Conservation (phyloP, 306 rosid genomes). For the Trichosanthes cucumerina region DNA sequence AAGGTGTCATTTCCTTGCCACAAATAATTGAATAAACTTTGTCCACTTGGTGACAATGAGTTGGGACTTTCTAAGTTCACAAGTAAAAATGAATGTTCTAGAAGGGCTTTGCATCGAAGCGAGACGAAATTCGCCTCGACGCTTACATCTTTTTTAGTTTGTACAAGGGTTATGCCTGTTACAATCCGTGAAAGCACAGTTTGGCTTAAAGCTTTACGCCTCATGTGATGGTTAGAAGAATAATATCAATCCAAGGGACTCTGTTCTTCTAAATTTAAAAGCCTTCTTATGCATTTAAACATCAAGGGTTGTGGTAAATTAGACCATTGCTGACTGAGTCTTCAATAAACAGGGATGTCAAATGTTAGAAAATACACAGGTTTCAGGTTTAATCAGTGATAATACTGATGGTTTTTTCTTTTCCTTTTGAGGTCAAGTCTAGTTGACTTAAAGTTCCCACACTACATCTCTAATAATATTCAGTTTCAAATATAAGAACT, state of each 20-base stretch:
- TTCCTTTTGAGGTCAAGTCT: neutral
- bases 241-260: neutral
- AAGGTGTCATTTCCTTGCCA: constrained; percentile 12
- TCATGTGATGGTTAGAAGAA: neutral
- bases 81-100: neutral
- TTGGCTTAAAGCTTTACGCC: neutral
- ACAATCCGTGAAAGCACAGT: neutral
- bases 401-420: neutral
- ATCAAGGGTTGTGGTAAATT: neutral
- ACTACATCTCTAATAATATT: too few relatives aligned
- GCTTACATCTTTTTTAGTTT: neutral
- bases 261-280: neutral
- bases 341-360: neutral
- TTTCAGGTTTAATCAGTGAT: neutral
- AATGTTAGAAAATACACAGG: neutral
- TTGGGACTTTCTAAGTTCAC: neutral
- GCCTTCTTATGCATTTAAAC: neutral
- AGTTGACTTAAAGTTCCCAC: too few relatives aligned
- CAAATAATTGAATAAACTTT: neutral
- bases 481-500: too few relatives aligned
- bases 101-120: neutral
- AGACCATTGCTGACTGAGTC: neutral
- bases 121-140: neutral
- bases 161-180: neutral
- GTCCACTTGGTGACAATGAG: neutral